Evolutionary conservation across 768 basidiomycete genomes (phyloP).

Genomic region (Serpula lacrymans): DNA sequence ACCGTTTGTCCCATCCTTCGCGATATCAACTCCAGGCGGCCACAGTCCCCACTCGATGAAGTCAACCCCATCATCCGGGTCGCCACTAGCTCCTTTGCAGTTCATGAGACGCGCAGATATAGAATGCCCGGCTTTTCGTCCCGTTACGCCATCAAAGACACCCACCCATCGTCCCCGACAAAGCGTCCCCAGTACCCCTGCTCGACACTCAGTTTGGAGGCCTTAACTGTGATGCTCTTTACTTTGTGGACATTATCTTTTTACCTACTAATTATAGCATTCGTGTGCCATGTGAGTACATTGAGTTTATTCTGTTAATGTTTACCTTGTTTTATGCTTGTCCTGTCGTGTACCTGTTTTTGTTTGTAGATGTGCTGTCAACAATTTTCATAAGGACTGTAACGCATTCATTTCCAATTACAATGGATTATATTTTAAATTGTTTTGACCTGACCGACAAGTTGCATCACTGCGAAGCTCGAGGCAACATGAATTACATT

Average conservation of each 20-base stretch:
- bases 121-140: slow-evolving; percentile 48
- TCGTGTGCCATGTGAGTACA: slow-evolving; percentile 27
- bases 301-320: too few relatives aligned
- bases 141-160: slow-evolving; percentile 65
- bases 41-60: slow-evolving; percentile 43
- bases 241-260: slow-evolving; percentile 9
- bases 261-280: slow-evolving; percentile 26
- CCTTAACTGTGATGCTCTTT: slow-evolving; percentile 40
- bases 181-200: slow-evolving; percentile 41
- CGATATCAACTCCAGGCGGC: slow-evolving; percentile 47
- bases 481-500: too few relatives aligned
- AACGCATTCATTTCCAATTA: too few relatives aligned
- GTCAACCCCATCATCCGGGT: slow-evolving; percentile 61
- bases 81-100: slow-evolving; percentile 77
- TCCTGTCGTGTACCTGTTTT: too few relatives aligned
- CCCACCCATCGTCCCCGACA: slow-evolving; percentile 42
- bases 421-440: too few relatives aligned
- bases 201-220: slow-evolving; percentile 60
- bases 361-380: too few relatives aligned
- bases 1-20: slow-evolving; percentile 62
- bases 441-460: too few relatives aligned
- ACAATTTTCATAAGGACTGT: too few relatives aligned
- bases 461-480: too few relatives aligned
- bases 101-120: slow-evolving; percentile 79
- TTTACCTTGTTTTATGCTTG: too few relatives aligned